Base-by-base conservation (phyloP, 306 rosid species). In the Canavalia ensiformis region DNA sequence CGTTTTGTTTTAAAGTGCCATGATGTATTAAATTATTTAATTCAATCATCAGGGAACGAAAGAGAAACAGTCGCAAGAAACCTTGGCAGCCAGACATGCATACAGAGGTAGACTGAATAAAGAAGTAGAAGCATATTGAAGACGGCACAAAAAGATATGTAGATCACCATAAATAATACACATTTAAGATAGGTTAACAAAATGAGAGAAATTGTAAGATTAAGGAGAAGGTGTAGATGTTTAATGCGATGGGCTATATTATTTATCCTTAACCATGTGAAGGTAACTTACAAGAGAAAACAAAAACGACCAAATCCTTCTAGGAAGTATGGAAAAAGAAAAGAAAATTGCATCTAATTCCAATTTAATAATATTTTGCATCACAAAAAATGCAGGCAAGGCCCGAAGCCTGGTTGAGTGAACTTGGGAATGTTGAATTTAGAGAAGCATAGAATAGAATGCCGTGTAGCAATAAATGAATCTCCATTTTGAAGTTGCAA, bases 291-390 rank as follows among this genome's bases (percentile, higher is more conserved):
- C 11, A 69, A 62, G 41, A 56, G 70, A 44, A 44, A 72, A 60
- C 59, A 49, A 74, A 62, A 46, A n/a, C 35, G 75, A 65, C 2
- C 6, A 65, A 80, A 54, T 56, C 63, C 59, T 75, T 73, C 71
- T 35, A 72, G 45, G 13, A 62, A 63, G 72, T 75, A 47, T 30
- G 75, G 46, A 65, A 73, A 47, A 49, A n/a, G 25, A n/a, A 79
- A 28, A 49, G 69, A 45, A 81, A 75, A 72, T 56, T 57, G 63
- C 83, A 84, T 72, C 80, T 74, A 39, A 77, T 80, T 46, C 57
- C 62, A 62, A 44, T 72, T 75, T n/a, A 33, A 52, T 18, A 50
- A 80, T 69, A 64, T 58, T 64, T 57, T 62, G 44, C 47, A 51
- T 33, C 46, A 58, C 49, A 3, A 35, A 13, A 59, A 70, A 68